Conservation (phyloP, 2,329 filamentous ascomycete genomes). For the Ustulina deusta region DNA sequence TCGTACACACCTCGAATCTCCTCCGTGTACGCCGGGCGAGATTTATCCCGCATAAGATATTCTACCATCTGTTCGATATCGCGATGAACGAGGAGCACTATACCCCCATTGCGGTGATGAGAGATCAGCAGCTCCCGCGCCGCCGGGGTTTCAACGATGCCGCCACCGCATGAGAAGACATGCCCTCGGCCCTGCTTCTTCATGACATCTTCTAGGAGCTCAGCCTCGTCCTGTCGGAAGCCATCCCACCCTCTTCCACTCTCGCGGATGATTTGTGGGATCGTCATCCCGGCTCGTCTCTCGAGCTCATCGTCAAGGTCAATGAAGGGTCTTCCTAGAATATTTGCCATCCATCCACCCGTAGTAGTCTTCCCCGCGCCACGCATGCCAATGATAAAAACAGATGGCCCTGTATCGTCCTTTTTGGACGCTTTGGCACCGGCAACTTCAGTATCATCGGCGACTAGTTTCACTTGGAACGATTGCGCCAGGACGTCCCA, state of each 20-base stretch:
- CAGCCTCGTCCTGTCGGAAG: slow-evolving; percentile 84
- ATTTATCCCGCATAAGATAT: slow-evolving; percentile 89
- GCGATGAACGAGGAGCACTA: slow-evolving; percentile 87
- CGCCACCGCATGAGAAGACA: slow-evolving; percentile 93
- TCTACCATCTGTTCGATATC: slow-evolving; percentile 89
- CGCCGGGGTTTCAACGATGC: slow-evolving; percentile 86
- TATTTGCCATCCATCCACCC: slow-evolving; percentile 83
- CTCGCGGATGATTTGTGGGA: slow-evolving; percentile 85
- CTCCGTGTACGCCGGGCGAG: slow-evolving; percentile 89
- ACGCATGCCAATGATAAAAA: slow-evolving; percentile 97
- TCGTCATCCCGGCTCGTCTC: slow-evolving; percentile 75
- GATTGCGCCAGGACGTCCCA: slow-evolving; percentile 88
- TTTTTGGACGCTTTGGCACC: slow-evolving; percentile 52
- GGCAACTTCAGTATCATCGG: slow-evolving; percentile 67
- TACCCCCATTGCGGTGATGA: slow-evolving; percentile 81
- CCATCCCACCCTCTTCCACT: slow-evolving; percentile 81
- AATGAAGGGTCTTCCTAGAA: slow-evolving; percentile 80
- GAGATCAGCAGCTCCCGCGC: slow-evolving; percentile 80
- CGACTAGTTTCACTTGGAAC: slow-evolving; percentile 82
- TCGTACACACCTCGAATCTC: slow-evolving; percentile 93
- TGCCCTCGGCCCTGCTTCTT: slow-evolving; percentile 79
- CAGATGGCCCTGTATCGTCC: slow-evolving; percentile 69
- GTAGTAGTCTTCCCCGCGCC: slow-evolving; percentile 97
- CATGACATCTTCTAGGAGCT: slow-evolving; percentile 78
- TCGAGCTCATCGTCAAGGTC: slow-evolving; percentile 93